Evolutionary conservation across 2,329 filamentous ascomycete species (phyloP), one percentile per base, ranked within the genome.

Genomic region (Aureobasidium uvarum): DNA sequence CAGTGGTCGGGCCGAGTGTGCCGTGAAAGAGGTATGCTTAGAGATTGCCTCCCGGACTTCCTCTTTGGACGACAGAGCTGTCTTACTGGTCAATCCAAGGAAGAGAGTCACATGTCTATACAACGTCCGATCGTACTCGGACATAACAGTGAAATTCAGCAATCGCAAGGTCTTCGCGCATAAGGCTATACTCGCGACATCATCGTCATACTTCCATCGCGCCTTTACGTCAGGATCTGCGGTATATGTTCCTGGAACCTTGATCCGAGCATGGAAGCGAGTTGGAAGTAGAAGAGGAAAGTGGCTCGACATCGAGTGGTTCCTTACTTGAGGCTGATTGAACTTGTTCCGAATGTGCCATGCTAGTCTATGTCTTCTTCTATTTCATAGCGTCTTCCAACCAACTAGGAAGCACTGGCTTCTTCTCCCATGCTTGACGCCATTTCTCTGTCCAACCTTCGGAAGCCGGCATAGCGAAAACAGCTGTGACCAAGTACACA

Each of bases 401-500:
- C 54, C 54, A 58, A n/a, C 6, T 16, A 33, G 72, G 73, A 20
- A 74, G 54, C 11, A 64, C 36, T 10, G 72, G 72, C 45, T 55
- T 70, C 64, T 67, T 68, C 66, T 75, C 75, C 78, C 78, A 80
- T 18, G 56, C 84, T 68, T 82, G 77, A 59, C 86, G 78, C 78
- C 86, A 89, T 64, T 74, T 80, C 66, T 78, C 75, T 70, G 77
- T 81, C 69, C 80, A 79, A 1, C 85, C 81, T 25, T 83, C 81
- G 11, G 81, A 82, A 7, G 80, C 79, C 0, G 89, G 89, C 75
- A 89, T 82, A 20, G 88, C 89, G 77, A 89, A 92, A 36, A 93
- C 84, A 4, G 83, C 89, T 13, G 86, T 87, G 3, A 89, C 81
- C 72, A 90, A 89, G 87, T 87, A 91, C 43, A 79, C 81, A 33